Conservation (phyloP, 139 green algal species). For the Nannochloris sp. region DNA sequence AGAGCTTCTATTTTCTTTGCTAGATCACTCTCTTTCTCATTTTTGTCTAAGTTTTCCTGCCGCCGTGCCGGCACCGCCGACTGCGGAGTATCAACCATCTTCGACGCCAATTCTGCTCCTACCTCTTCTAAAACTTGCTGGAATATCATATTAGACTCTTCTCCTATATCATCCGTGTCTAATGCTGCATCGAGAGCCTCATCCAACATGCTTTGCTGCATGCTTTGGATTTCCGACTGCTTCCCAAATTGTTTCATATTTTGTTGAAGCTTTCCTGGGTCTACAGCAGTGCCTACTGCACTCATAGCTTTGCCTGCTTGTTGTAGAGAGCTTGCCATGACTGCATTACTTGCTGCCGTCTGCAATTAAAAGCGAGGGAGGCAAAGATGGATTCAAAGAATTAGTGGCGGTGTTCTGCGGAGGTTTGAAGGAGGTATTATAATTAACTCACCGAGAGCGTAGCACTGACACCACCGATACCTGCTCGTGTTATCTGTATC, state of each 20-base stretch:
- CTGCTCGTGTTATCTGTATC: slow-evolving; percentile 38
- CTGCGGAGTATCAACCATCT: slow-evolving; percentile 33
- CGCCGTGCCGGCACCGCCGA: slow-evolving; percentile 20
- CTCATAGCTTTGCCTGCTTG: slow-evolving; percentile 54
- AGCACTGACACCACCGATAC: slow-evolving; percentile 49
- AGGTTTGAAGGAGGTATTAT: too few relatives aligned
- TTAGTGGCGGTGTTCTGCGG: too few relatives aligned
- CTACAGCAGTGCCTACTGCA: slow-evolving; percentile 38
- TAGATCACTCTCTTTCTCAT: neutral
- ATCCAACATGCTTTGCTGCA: slow-evolving; percentile 61
- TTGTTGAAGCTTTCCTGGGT: slow-evolving; percentile 38
- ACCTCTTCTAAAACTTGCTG: slow-evolving; percentile 75
- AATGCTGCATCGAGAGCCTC: slow-evolving; percentile 55
- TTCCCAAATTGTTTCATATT: slow-evolving; percentile 54
- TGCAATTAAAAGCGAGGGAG: slow-evolving; percentile 35
- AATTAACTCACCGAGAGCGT: slow-evolving; percentile 40
- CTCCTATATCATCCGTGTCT: slow-evolving; percentile 56
- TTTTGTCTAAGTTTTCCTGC: neutral
- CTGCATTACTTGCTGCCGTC: slow-evolving; percentile 52
- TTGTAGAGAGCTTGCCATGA: slow-evolving; percentile 44
- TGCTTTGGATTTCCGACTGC: slow-evolving; percentile 24
- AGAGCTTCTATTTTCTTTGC: too few relatives aligned
- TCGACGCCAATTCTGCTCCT: slow-evolving; percentile 54
- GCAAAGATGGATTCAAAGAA: too few relatives aligned
- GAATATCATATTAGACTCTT: slow-evolving; percentile 58